phyloP scores from a whole-genome alignment of 306 rosid species.

The Prunus persica region DNA sequence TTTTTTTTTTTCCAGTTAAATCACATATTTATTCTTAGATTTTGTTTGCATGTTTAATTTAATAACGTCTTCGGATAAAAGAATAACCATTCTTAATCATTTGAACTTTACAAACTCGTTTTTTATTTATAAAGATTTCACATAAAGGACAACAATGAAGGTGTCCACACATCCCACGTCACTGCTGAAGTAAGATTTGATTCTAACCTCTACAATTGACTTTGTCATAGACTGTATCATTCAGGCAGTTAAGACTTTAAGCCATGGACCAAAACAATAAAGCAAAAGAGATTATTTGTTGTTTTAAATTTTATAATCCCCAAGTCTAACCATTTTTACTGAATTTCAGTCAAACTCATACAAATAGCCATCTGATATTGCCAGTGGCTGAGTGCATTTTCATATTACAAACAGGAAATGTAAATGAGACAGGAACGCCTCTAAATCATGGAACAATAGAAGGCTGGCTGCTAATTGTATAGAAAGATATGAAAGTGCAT shows the following conservation, averaged over 20 bases:
- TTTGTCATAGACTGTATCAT: not conserved
- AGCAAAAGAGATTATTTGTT: not conserved
- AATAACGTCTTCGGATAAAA: too few relatives aligned
- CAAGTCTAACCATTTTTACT: not conserved
- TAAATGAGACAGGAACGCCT: too few relatives aligned
- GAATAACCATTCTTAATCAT: too few relatives aligned
- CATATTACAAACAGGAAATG: not conserved
- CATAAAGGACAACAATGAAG: too few relatives aligned
- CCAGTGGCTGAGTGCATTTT: not conserved
- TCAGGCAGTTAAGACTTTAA: not conserved
- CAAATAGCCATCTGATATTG: not conserved
- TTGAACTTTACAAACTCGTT: too few relatives aligned
- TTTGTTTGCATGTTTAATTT: too few relatives aligned
- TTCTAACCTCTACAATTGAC: not conserved
- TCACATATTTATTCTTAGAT: not conserved
- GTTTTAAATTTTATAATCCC: not conserved
- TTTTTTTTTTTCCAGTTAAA: not conserved
- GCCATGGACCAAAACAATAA: not conserved
- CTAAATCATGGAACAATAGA: too few relatives aligned
- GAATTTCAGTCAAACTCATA: not conserved
- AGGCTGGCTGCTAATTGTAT: too few relatives aligned
- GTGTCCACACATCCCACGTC: not conserved
- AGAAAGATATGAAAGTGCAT: not conserved
- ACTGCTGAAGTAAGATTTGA: not conserved
- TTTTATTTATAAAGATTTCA: too few relatives aligned